A percentile compares a stretch with the other conserved stretches of the same genome.
phyloP scores from a whole-genome alignment of 768 basidiomycete species.

The Xerocomellus chrysenteron region DNA sequence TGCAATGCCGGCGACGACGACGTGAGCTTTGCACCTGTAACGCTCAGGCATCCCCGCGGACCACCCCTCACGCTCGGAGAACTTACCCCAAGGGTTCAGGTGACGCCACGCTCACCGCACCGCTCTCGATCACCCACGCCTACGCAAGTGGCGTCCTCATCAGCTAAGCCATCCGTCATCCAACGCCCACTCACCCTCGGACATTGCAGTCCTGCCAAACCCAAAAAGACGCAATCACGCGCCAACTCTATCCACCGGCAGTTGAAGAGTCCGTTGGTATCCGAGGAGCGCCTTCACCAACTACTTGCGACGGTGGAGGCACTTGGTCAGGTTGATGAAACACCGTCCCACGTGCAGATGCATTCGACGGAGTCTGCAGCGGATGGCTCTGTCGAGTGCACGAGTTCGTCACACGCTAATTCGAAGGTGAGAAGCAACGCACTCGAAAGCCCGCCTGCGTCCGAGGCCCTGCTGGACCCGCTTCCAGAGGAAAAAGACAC shows the following conservation, averaged over 20 bases:
- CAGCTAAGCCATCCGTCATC: constrained; percentile 18
- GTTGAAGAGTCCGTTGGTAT: constrained; percentile 13
- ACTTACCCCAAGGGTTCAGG: constrained; percentile 38
- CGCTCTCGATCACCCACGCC: constrained; percentile 14
- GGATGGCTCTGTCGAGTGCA: not conserved
- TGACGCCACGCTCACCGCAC: not conserved
- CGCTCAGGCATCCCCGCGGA: constrained; percentile 26
- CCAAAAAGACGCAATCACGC: constrained; percentile 4
- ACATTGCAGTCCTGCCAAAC: constrained; percentile 15
- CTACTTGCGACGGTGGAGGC: constrained; percentile 19
- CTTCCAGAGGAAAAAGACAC: constrained; percentile 1
- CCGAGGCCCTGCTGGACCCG: not conserved
- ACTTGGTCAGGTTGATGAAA: constrained; percentile 12
- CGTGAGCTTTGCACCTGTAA: constrained; percentile 39
- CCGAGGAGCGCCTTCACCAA: constrained; percentile 28
- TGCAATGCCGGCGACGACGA: constrained; percentile 25
- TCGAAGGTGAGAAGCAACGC: not conserved
- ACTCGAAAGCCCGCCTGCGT: not conserved
- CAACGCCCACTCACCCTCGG: constrained; percentile 10
- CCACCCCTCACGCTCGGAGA: constrained; percentile 39
- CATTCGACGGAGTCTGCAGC: not conserved
- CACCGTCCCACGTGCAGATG: constrained; percentile 3
- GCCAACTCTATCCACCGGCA: not conserved
- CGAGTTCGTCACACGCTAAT: not conserved
- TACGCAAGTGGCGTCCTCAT: not conserved